Evolutionary conservation across 495 filamentous ascomycete species (phyloP), one percentile per base, ranked within the genome.

Genomic region (Penicillium simplicissimum): DNA sequence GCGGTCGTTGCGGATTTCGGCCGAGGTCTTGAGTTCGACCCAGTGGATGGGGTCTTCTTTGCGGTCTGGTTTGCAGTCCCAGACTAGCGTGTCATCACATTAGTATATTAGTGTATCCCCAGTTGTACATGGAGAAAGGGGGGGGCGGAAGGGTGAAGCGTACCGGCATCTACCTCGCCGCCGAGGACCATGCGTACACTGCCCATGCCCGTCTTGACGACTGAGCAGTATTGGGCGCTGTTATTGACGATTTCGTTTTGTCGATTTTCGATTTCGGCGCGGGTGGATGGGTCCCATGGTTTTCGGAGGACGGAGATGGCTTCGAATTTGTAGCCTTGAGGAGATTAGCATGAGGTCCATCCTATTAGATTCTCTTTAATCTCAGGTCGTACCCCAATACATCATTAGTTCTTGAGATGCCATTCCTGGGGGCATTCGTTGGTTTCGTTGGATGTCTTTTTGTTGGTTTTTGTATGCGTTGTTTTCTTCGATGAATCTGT

Each of bases 161-260:
- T 83, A 89, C 90, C 82, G 1, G 90, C 91, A 76, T 99, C 95
- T 10, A 99, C 94, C 73, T 99, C 95, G 8, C 95, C 95, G n/a
- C 92, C 95, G 3, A 98, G 77, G 36, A 96, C 77, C 60, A 98
- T 67, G 14, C 79, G 80, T 0, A 82, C 77, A 53, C 84, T 85
- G 0, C 92, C 93, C 57, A 97, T 88, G 6, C 90, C 90, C 0
- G 93, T 97, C 21, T 87, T 87, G 15, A 96, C 93, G 14, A 98
- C 85, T 1, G 92, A 96, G 73, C 95, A 98, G 76, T 96, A 97
- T 64, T 97, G 95, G 8, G 90, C 88, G 63, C 92, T 83, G 69
- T 98, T 98, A 66, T 85, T 92, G 36, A 97, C 93, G 2, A 87
- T 59, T 57, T 88, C 75, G 6, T 87, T 65, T 21, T 88, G 84